Base-by-base conservation (phyloP, 768 basidiomycete genomes). In the Mycena belliarum region DNA sequence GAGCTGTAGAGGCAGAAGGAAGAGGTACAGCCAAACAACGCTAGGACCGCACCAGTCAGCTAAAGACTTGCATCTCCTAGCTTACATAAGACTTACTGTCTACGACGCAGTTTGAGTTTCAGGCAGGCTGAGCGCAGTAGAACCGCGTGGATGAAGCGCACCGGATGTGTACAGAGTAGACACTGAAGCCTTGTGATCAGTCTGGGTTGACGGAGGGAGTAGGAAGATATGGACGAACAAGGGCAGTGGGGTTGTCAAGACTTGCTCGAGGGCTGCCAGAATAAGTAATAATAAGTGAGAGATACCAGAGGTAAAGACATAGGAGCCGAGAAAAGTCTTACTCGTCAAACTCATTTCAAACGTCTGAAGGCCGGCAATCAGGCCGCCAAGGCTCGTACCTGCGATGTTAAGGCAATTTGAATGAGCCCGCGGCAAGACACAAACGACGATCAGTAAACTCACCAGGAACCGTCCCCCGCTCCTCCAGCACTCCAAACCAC, bases 1-100 rank as follows among this genome's bases (percentile, higher is more conserved):
- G 7, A 89, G 76, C 69, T 91, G 88, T 77, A 91, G 88, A 0
- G 88, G 89, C 1, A 91, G 76, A 70, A 88, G 84, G 75, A 90
- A 87, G 1, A 89, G 78, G 69, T 88, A 91, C 25, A 87, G 65
- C 86, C 84, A 88, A 28, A 87, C 83, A 33, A 84, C 86, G 65
- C 85, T 80, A 23, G 1, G 40, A 9, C 20, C 14, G 32, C 38
- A 32, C 53, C 8, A 18, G 23, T 23, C 3, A 38, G 18, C 18
- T 38, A 16, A n/a, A n/a, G 18, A n/a, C 33, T 15, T 29, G 23
- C 18, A 44, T 23, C 29, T 28, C 21, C 6, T 5, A 21, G n/a
- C 14, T 14, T 4, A 18, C 20, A 26, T 38, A 24, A 20, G 38
- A 70, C 72, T 60, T 53, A 75, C 71, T 76, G 73, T 48, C 73